phyloP scores from a whole-genome alignment of 768 basidiomycete genomes.

The Lentinula lateritia region DNA sequence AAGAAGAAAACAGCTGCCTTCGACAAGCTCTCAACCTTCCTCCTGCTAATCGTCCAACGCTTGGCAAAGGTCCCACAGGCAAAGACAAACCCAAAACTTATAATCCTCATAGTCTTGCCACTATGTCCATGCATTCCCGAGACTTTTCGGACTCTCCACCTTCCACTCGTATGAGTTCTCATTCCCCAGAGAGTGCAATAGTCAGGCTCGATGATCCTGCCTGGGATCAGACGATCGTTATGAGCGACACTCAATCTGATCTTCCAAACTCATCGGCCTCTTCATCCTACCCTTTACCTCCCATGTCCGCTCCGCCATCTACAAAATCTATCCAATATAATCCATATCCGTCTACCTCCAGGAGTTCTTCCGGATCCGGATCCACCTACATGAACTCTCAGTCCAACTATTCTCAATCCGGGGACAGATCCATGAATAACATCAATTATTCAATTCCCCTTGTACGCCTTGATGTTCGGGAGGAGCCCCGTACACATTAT shows the following conservation, averaged over 20 bases:
- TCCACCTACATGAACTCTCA: conserved; percentile 32
- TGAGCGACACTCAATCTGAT: conserved; percentile 36
- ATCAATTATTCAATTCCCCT: conserved; percentile 41
- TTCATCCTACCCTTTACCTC: conserved; percentile 37
- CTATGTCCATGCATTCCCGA: conserved; percentile 27
- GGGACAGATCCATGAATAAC: conserved; percentile 41
- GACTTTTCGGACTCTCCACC: conserved; percentile 43
- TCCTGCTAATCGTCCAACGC: conserved; percentile 61
- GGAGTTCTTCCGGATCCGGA: conserved; percentile 34
- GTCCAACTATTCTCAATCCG: conserved; percentile 39
- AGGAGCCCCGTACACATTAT: conserved; percentile 45
- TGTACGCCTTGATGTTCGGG: conserved; percentile 39
- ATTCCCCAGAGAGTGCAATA: conserved; percentile 54
- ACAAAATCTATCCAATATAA: conserved; percentile 41
- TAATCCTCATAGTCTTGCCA: conserved; percentile 24
- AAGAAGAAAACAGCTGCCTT: conserved; percentile 75
- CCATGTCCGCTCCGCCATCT: conserved; percentile 39
- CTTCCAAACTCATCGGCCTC: conserved; percentile 33
- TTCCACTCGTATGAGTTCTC: conserved; percentile 55
- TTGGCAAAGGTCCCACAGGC: conserved; percentile 84
- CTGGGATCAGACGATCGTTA: conserved; percentile 56
- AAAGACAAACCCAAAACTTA: conserved; percentile 69
- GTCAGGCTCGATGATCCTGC: conserved; percentile 38
- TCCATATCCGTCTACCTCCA: conserved; percentile 36
- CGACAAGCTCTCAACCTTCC: conserved; percentile 70